These are phyloP conservation scores for Limonium bicolor DNA, from an alignment of 148 eudicot species.

Conservation along the genomic window DNA sequence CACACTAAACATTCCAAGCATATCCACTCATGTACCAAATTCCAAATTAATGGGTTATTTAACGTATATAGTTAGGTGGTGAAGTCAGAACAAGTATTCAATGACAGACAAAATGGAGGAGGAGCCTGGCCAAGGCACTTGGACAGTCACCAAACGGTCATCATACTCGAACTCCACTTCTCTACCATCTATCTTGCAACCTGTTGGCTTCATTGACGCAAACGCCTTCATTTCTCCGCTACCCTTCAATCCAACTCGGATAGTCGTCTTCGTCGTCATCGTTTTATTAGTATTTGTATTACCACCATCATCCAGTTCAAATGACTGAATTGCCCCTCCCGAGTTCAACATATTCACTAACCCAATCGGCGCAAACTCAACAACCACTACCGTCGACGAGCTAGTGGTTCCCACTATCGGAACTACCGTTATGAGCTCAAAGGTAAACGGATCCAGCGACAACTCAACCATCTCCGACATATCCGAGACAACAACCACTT, in stretches of 20 bases:
- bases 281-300: no score
- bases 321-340: constrained; percentile 42
- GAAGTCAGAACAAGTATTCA: constrained; percentile 38
- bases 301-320: constrained; percentile 21
- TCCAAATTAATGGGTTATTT: no score
- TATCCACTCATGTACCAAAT: no score
- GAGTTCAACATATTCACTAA: constrained; percentile 53
- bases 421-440: constrained; percentile 64
- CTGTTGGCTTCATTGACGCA: constrained; percentile 34
- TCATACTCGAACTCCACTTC: constrained; percentile 26
- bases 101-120: constrained; percentile 17
- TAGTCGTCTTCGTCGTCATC: no score
- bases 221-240: constrained; percentile 44
- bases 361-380: constrained; percentile 69
- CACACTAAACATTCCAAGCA: no score
- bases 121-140: constrained; percentile 33
- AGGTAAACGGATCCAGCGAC: constrained; percentile 57
- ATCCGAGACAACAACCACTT: constrained; percentile 33
- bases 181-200: constrained; percentile 28
- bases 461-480: constrained; percentile 25
- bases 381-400: constrained; percentile 9
- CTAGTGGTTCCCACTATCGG: constrained; percentile 20
- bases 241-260: constrained; percentile 19
- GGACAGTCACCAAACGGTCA: constrained; percentile 21
- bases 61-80: no score